Conservation (phyloP, 2,329 filamentous ascomycete species). For the Tolypocladium capitatum region DNA sequence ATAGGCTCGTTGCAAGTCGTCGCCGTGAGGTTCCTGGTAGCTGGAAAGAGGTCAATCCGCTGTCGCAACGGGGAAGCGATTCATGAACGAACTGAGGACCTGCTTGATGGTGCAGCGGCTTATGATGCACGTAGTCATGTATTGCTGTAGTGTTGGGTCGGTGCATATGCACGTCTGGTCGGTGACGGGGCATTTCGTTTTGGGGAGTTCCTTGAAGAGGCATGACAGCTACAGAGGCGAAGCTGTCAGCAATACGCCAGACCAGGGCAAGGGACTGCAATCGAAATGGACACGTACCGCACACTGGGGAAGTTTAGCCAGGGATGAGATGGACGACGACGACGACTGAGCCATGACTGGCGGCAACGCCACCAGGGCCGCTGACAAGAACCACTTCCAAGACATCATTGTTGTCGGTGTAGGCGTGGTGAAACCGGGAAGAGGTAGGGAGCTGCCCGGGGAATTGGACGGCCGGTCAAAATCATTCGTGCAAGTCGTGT, state of each 20-base stretch:
- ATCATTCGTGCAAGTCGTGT: not conserved
- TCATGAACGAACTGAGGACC: conserved; percentile 14
- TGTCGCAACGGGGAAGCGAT: not conserved
- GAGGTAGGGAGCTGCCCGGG: not conserved
- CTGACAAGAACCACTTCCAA: not conserved
- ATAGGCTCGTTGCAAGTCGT: conserved; percentile 8
- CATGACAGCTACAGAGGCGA: conserved; percentile 6
- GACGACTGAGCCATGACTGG: not conserved
- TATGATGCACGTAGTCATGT: conserved; percentile 15
- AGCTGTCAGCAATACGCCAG: not conserved
- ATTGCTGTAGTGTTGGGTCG: conserved; percentile 11
- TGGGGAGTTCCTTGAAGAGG: conserved; percentile 9
- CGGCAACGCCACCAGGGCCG: not conserved
- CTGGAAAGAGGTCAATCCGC: conserved; percentile 4
- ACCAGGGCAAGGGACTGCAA: not conserved
- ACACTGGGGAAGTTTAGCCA: not conserved
- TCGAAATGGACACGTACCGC: not conserved
- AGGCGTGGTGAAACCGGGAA: not conserved
- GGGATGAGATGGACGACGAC: not conserved
- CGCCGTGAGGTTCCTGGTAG: conserved; percentile 12
- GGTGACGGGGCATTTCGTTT: conserved; percentile 13
- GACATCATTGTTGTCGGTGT: not conserved
- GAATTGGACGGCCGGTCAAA: not conserved
- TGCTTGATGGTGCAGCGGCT: conserved; percentile 16
- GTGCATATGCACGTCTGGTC: conserved; percentile 20